Evolutionary conservation across 1,139 yeast species (phyloP).

Genomic region (Lodderomyces orthopsilosis): DNA sequence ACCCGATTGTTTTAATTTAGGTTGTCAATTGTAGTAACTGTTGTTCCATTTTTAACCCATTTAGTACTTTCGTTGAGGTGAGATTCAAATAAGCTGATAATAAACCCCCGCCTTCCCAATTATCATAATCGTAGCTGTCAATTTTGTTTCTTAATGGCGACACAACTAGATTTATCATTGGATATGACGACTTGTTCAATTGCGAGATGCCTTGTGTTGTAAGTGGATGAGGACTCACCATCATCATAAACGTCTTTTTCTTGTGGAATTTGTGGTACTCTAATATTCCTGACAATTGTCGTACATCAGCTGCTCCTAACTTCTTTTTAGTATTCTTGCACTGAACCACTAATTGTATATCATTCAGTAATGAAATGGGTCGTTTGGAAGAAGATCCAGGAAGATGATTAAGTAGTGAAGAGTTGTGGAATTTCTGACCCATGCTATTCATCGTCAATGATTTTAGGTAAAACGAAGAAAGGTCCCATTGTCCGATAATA

Average conservation of each 20-base stretch:
- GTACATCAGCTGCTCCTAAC: conserved; percentile 49
- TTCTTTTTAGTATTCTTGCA: conserved; percentile 52
- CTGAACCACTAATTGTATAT: conserved; percentile 48
- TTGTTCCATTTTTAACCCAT: conserved; percentile 31
- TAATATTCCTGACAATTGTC: conserved; percentile 60
- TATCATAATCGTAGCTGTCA: conserved; percentile 33
- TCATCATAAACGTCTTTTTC: conserved; percentile 21
- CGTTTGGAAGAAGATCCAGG: not conserved
- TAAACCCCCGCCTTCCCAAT: conserved; percentile 36
- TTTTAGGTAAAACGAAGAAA: conserved; percentile 25
- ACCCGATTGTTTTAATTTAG: not conserved
- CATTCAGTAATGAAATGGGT: conserved; percentile 22
- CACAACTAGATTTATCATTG: conserved; percentile 52
- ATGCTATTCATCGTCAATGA: not conserved
- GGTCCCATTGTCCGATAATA: conserved; percentile 59
- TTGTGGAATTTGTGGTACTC: conserved; percentile 30
- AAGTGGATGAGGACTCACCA: conserved; percentile 58
- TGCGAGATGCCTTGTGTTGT: conserved; percentile 59
- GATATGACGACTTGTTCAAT: conserved; percentile 52
- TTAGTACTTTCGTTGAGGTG: conserved; percentile 34
- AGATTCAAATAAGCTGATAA: conserved; percentile 46
- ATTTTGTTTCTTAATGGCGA: conserved; percentile 23
- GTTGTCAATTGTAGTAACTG: conserved; percentile 6
- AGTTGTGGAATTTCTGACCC: not conserved
- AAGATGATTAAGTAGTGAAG: not conserved